Evolutionary conservation across 495 filamentous ascomycete species (phyloP).

Genomic region (Podospora pseudoanserina): DNA sequence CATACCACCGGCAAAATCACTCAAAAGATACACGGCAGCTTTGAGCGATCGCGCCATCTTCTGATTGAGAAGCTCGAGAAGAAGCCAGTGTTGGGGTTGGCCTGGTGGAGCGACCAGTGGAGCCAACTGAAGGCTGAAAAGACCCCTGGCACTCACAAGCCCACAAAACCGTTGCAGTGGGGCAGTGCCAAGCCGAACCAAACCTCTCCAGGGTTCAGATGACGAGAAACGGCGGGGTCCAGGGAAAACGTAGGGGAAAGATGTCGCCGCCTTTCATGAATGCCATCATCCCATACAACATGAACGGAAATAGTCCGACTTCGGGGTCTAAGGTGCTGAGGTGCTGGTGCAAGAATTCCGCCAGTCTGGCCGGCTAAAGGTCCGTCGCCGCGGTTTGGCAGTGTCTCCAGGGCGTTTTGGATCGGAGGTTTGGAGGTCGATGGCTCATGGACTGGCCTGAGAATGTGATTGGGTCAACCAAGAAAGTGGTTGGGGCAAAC

Average conservation of each 20-base stretch:
- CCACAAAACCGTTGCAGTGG: conserved; percentile 3
- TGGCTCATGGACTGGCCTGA: not conserved
- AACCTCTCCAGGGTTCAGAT: not conserved
- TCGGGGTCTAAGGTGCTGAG: not conserved
- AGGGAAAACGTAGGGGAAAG: not conserved
- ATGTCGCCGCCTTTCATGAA: not conserved
- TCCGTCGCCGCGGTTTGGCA: not conserved
- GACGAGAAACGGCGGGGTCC: conserved; percentile 2
- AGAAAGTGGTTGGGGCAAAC: conserved; percentile 2
- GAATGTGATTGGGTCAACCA: conserved; percentile 3
- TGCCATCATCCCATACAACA: not conserved
- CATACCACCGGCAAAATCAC: not conserved
- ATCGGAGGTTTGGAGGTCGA: conserved; percentile 7
- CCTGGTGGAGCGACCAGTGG: not conserved
- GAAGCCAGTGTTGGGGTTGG: not conserved
- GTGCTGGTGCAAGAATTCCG: not conserved
- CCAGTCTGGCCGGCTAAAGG: not conserved
- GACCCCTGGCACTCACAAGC: not conserved
- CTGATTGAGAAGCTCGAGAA: not conserved
- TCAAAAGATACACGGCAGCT: not conserved
- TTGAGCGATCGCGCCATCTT: not conserved
- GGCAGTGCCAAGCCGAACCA: conserved; percentile 2
- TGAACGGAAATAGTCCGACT: not conserved
- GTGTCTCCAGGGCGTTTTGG: not conserved
- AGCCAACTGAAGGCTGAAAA: not conserved